These are phyloP conservation scores for maize (Zea mays) DNA, from an alignment of 176 grass and related monocot species.

Conservation along the genomic window Zm-B73-REFERENCE-NAM-5.0 NC_050096.1:91491001-91491500, in stretches of 20 bases:
- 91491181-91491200: neutral
- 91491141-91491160: neutral
- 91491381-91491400: conserved; percentile 58
- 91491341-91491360: conserved; percentile 82
- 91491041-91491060: neutral
- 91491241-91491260: neutral
- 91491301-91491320: conserved; percentile 87
- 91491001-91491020: conserved; percentile 69
- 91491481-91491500: neutral
- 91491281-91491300: neutral
- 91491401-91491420: conserved; percentile 80
- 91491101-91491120: neutral
- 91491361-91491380: conserved; percentile 59
- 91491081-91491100: neutral
- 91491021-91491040: conserved; percentile 29
- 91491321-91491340: conserved; percentile 70
- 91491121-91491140: neutral
- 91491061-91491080: neutral
- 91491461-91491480: neutral
- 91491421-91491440: conserved; percentile 84
- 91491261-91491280: neutral
- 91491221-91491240: neutral
- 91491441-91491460: conserved; percentile 47
- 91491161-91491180: neutral
- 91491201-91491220: neutral